Evolutionary conservation across 140 eudicot species (phyloP), one percentile per base, ranked within the genome.

Genomic region (Artemisia princeps): DNA sequence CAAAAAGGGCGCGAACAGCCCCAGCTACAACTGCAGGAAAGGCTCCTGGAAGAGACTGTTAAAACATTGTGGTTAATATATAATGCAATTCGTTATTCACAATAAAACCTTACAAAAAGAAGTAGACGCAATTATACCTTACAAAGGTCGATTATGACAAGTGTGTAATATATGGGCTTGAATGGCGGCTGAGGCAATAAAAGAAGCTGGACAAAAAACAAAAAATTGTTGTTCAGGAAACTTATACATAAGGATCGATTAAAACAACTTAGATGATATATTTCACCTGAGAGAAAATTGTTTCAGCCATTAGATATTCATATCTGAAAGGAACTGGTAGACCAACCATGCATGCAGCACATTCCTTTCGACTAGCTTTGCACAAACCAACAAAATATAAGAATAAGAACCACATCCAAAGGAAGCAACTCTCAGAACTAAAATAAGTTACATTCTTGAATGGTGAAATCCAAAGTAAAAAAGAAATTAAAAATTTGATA

Each of bases 351-450:
- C 87, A 83, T 16, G 98, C 77, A 64, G 96, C 98, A 72, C 96
- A 86, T 80, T 92, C 98, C 81, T 92, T 92, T 65, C 98, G 98
- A 83, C 98, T 91, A 87, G 86, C 96, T 85, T 91, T 91, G 85
- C 96, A 84, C 72, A 77, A 86, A 86, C 70, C 81, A 79, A 77
- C 15, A 42, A 70, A 54, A 64, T 10, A 55, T 79, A 74, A 64
- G 53, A 69, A 72, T 54, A 76, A 37, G 44, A 37, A 37, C 10
- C 44, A 37, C 44, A 37, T 37, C 44, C 44, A 37, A 37, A 37
- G 44, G 8, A 37, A 37, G 44, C 44, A 37, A 37, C 44, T 37
- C 44, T 37, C 8, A 37, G 8, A 37, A 37, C 9, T 1, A 37
- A 37, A 37, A 37, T 33, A 33, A 33, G 37, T 30, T 30, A 30